Evolutionary conservation across 2,329 filamentous ascomycete genomes (phyloP), one percentile per base, ranked within the genome.

Genomic region (Ophiocordyceps robertsii): DNA sequence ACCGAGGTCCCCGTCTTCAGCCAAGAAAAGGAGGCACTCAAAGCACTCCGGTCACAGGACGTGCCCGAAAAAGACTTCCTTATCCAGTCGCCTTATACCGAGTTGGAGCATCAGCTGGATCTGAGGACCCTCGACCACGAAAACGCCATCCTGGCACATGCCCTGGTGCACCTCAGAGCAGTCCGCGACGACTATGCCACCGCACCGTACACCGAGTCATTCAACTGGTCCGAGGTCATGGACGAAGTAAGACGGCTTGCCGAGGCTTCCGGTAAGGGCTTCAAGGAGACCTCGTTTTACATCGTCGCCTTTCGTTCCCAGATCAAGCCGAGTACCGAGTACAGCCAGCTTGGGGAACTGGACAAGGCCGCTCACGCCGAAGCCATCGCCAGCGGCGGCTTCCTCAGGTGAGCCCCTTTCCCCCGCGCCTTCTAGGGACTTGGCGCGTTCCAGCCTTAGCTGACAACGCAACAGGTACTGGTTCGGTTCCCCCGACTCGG

Each of bases 241-340:
- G 61, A 65, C 4, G 64, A 72, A 29, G 62, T 92, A 41, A 69
- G 64, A 44, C 55, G 65, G 2, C 65, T 88, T 3, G 63, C 68
- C 11, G 51, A 53, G 3, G 57, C 63, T 9, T 69, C 59, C 7
- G 57, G 70, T 12, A 62, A 62, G 6, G 46, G 44, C 2, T 90
- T 83, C 77, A 72, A 67, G 42, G 66, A 71, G 45, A 73, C 70
- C 40, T 70, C 67, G 27, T 94, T 90, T 65, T 94, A 90, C 62
- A 79, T 92, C 43, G 87, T 95, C 35, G 81, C 81, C 5, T 95
- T 95, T 62, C 75, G 85, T 14, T 90, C 84, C 6, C 73, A 70
- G 49, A 75, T 95, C 43, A 77, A 79, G 32, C 68, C 73, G 2
- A 73, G 69, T 12, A 82, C 81, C 1, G 77, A 86, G 47, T 77